phyloP scores from a whole-genome alignment of 176 grass and related monocot genomes.

The sorghum (Sorghum bicolor) region Sorghum_bicolor_NCBIv3 NC_012879.2:5245501-5246000 shows the following conservation, averaged over 20 bases:
- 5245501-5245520: neutral
- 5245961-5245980: neutral
- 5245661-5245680: slow-evolving; percentile 4
- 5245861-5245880: slow-evolving; percentile 58
- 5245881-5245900: slow-evolving; percentile 91
- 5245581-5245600: neutral
- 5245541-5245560: neutral
- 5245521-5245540: neutral
- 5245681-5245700: slow-evolving; percentile 8
- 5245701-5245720: slow-evolving; percentile 48
- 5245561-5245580: neutral
- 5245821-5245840: slow-evolving; percentile 95
- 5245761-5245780: slow-evolving; percentile 81
- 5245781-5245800: slow-evolving; percentile 75
- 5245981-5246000: neutral
- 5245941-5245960: slow-evolving; percentile 27
- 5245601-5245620: neutral
- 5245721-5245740: slow-evolving; percentile 56
- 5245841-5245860: slow-evolving; percentile 78
- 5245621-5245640: neutral
- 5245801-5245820: slow-evolving; percentile 67
- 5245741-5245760: slow-evolving; percentile 40
- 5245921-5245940: slow-evolving; percentile 89
- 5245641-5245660: neutral
- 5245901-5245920: slow-evolving; percentile 80